Evolutionary conservation across 1,284 basidiomycete genomes (phyloP).

Genomic region (Cutaneotrichosporon cavernicola): DNA sequence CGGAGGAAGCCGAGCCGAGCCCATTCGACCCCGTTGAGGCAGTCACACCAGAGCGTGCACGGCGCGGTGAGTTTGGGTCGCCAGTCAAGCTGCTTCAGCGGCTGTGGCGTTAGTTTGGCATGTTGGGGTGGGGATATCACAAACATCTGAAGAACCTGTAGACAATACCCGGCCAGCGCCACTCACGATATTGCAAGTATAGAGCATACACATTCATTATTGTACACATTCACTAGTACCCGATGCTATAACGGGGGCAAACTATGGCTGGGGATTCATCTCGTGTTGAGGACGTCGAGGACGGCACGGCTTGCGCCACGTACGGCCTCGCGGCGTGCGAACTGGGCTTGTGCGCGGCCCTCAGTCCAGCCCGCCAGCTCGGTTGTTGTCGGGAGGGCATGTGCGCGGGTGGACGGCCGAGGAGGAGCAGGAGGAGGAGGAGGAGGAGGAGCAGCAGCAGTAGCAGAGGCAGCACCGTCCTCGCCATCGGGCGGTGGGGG

Average conservation of each 20-base stretch:
- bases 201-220: constrained; percentile 8
- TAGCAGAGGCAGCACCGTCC: neutral
- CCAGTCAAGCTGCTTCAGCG: neutral
- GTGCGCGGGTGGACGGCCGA: neutral
- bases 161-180: constrained; percentile 1
- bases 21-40: constrained; percentile 7
- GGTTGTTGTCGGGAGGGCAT: constrained; percentile 1
- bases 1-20: neutral
- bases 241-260: constrained; percentile 1
- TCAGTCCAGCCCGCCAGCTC: constrained; percentile 25
- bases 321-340: constrained; percentile 23
- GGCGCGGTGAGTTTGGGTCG: neutral
- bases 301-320: constrained; percentile 20
- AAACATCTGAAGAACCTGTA: neutral
- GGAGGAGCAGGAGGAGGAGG: neutral
- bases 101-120: constrained; percentile 1
- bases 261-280: neutral
- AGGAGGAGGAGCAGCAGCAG: neutral
- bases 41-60: constrained; percentile 5
- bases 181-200: neutral
- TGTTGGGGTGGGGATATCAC: neutral
- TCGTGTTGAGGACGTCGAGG: constrained; percentile 19
- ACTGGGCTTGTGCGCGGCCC: constrained; percentile 21
- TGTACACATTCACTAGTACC: constrained; percentile 6
- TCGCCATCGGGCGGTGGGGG: neutral